These are phyloP conservation scores for Geranium brycei DNA, from an alignment of 345 rosid species.

Conservation along the genomic window DNA sequence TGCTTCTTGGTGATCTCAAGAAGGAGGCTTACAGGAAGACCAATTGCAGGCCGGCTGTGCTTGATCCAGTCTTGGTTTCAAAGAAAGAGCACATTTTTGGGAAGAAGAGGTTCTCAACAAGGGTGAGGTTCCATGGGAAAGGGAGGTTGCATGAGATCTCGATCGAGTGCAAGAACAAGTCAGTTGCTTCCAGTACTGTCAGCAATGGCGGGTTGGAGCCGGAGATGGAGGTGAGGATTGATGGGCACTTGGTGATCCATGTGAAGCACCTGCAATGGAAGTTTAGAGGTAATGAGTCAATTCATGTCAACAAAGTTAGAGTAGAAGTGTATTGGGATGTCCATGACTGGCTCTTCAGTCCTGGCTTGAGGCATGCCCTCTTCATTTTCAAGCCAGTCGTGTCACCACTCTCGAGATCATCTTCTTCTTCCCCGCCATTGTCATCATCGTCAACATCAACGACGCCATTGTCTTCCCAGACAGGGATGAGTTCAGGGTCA, in stretches of 20 bases:
- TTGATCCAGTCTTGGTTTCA: constrained; percentile 48
- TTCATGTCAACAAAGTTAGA: constrained; percentile 33
- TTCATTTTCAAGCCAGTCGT: constrained; percentile 50
- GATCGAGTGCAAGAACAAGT: constrained; percentile 41
- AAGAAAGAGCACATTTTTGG: constrained; percentile 57
- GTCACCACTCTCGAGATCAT: constrained; percentile 7
- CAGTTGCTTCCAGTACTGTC: background rate
- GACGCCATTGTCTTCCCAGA: constrained; percentile 16
- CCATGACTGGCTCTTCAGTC: constrained; percentile 64
- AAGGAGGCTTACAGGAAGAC: constrained; percentile 58
- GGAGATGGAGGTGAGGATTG: constrained; percentile 55
- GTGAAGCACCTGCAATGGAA: constrained; percentile 76
- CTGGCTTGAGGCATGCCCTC: constrained; percentile 53
- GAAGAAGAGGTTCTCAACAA: constrained; percentile 43
- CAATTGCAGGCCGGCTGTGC: constrained; percentile 51
- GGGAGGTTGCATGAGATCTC: constrained; percentile 44
- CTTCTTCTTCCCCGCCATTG: constrained; percentile 19
- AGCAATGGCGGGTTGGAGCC: constrained; percentile 27
- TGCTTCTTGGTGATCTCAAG: constrained; percentile 69
- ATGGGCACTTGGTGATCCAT: constrained; percentile 41
- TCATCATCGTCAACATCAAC: constrained; percentile 20
- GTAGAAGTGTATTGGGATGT: constrained; percentile 68
- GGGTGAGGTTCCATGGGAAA: constrained; percentile 41
- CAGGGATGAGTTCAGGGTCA: constrained; percentile 21
- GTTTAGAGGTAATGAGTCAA: constrained; percentile 56